Base-by-base conservation (phyloP, 2,329 filamentous ascomycete genomes). In the Aureobasidium pullulans region DNA sequence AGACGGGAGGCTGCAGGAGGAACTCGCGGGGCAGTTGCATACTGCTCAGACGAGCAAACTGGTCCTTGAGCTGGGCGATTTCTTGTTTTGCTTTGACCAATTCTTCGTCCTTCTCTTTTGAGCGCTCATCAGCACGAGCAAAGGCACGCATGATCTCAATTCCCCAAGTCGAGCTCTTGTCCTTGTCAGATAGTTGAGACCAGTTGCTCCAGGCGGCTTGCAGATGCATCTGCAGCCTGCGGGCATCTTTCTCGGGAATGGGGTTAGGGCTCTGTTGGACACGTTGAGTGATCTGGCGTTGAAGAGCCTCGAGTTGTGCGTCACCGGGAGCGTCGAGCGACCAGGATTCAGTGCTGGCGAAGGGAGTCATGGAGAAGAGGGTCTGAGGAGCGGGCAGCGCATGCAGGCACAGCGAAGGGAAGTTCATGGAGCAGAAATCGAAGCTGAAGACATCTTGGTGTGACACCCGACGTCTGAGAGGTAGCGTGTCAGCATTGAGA, bases 351-450 rank as follows among this genome's bases (percentile, higher is more conserved):
- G 84, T 79, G 0, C 87, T 90, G 1, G 90, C 79, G 67, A 95
- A 87, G 32, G 91, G 90, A 6, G 87, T 89, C 0, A 86, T 83
- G 9, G 89, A 88, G 75, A 92, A 93, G 6, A 96, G 79, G 0
- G 90, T 94, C 4, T 89, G 86, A 3, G 92, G 90, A 9, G 89
- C 81, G 37, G 88, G 84, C 1, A 97, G 83, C 64, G 93, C 87
- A 63, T 88, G 89, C 10, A 96, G 82, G 37, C 87, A 90, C 42
- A 97, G 81, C 6, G 88, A 86, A 6, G 92, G 90, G 67, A 96
- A 96, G 61, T 90, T 90, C 70, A 96, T 84, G 5, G 88, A 81
- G 62, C 92, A 83, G 36, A 93, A 88, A 65, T 96, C 89, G 74
- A 96, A 95, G 64, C 93, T 88, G 70, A 85, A 86, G 3, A 84